Evolutionary conservation across 139 green algal species (phyloP), one percentile per base, ranked within the genome.

Genomic region (Picochlorum costavermella): DNA sequence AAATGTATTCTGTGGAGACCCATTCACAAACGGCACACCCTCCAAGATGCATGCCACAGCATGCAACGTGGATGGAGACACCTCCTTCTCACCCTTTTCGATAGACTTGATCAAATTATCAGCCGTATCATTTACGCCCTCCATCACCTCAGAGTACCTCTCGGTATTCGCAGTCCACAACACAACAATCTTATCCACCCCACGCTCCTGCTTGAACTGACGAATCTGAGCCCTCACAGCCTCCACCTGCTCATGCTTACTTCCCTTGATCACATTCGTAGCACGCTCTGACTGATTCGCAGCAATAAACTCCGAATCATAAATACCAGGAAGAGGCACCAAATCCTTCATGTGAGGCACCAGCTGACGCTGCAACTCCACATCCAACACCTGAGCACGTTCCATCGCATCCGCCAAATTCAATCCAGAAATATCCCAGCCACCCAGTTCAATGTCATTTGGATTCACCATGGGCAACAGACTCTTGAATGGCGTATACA

Each of bases 91-190:
- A 56, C 87, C 70, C 13, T 64, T 46, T 5, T 92, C 84, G 58
- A 99, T 88, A 33, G 88, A 49, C 20, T 79, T 78, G 58, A 95
- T 57, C 63, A 99, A 82, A 81, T 95, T 98, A 26, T 92, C 90
- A 1, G 81, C 56, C 1, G 90, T 99, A 82, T 99, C 94, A 69
- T 99, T 97, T 33, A 99, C 56, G 49, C 92, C 94, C 62, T 90
- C 81, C 11, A 71, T 59, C 58, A 92, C 81, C 58, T 92, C 76
- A 36, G 82, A 80, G 64, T 95, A 99, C n/a, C 94, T 82, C 81
- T 99, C 94, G 0, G 94, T 99, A 85, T 99, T 99, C 60, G 94
- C 94, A 5, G 94, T 98, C 94, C 94, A 99, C 60, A 99, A 82
- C n/a, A 99, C 82, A 1, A 99, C 81, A 16, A 96, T 67, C 62